Evolutionary conservation across 108 stramenopile species (phyloP), one percentile per base, ranked within the genome.

Genomic region (Skeletonema grethae): DNA sequence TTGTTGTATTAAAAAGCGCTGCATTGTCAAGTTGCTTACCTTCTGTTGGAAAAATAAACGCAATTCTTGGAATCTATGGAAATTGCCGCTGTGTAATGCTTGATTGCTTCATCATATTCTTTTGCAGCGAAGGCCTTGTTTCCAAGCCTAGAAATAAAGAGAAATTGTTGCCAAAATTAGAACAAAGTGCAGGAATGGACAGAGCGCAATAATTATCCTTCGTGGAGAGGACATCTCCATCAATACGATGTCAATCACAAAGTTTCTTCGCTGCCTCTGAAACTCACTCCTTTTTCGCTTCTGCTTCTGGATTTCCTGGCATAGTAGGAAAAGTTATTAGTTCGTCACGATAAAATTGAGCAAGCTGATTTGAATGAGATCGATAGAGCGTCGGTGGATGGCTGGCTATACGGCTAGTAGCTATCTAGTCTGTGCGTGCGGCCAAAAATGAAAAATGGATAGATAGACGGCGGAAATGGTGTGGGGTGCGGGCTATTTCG

Each of bases 31-130:
- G 18, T 12, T 24, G 59, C 90, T 75, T 61, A 92, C 90, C 94
- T 90, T 57, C 97, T 73, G 58, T 98, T 98, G 36, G 94, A 95
- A 72, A 84, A 98, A 73, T 91, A 95, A 5, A 96, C 83, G 71
- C 96, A 96, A 68, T 97, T 94, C 46, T 82, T 89, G 41, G 86
- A 76, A 63, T 98, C 93, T 34, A 93, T 58, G 25, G 90, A 77
- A 60, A 98, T 98, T 4, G 97, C 96, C 45, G 90, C 87, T 16
- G 89, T 86, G 84, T 98, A 98, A 39, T 86, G 84, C 41, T 85
- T 81, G 61, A 96, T 89, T 24, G 97, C 97, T 39, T 85, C 79
- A 18, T 91, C 87, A 79, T 83, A 96, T 5, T 95, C 83, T 56
- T 93, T 90, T 9, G 73, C 76, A 13, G 90, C 80, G 60, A 97